phyloP scores from a whole-genome alignment of 371 early-diverging fungal genomes.

The Catenaria anguillulae region DNA sequence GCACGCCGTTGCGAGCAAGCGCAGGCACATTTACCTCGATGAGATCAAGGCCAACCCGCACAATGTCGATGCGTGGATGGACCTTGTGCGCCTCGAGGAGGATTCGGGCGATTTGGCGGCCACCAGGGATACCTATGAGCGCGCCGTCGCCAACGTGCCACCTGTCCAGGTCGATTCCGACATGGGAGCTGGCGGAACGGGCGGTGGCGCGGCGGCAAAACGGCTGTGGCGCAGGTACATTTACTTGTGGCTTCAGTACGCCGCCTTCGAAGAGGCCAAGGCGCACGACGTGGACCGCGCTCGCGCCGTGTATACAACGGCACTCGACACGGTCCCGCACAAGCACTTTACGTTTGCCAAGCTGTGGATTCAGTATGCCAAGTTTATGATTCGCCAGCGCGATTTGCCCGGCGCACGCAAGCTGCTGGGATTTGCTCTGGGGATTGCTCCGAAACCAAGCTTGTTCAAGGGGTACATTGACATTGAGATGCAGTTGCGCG shows the following conservation, averaged over 20 bases:
- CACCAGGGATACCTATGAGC: slow-evolving; percentile 85
- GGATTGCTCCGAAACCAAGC: slow-evolving; percentile 59
- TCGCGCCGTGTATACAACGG: slow-evolving; percentile 66
- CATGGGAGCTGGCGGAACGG: no score
- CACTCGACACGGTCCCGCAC: slow-evolving; percentile 80
- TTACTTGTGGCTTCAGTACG: slow-evolving; percentile 96
- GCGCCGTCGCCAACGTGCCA: slow-evolving; percentile 82
- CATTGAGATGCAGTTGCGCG: slow-evolving; percentile 76
- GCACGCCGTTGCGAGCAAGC: slow-evolving; percentile 68
- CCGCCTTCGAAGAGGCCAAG: slow-evolving; percentile 82
- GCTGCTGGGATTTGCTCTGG: slow-evolving; percentile 69
- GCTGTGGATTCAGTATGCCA: slow-evolving; percentile 83
- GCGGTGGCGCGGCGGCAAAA: slow-evolving; percentile 74
- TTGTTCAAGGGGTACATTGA: slow-evolving; percentile 93
- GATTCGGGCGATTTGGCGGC: slow-evolving; percentile 50
- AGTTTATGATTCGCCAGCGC: slow-evolving; percentile 68
- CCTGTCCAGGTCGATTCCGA: no score
- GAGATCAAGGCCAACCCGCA: slow-evolving; percentile 58
- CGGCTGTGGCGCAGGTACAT: slow-evolving; percentile 90
- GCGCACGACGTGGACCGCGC: slow-evolving; percentile 65
- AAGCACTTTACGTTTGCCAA: slow-evolving; percentile 89
- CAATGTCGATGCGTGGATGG: slow-evolving; percentile 93
- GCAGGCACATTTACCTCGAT: slow-evolving; percentile 78
- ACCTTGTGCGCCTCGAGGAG: slow-evolving; percentile 80
- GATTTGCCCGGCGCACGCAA: slow-evolving; percentile 66